Percentiles rank a stretch among this genome's conserved stretches.
Evolutionary conservation across 768 basidiomycete species (phyloP).

Genomic region (Peribolospora baueri): DNA sequence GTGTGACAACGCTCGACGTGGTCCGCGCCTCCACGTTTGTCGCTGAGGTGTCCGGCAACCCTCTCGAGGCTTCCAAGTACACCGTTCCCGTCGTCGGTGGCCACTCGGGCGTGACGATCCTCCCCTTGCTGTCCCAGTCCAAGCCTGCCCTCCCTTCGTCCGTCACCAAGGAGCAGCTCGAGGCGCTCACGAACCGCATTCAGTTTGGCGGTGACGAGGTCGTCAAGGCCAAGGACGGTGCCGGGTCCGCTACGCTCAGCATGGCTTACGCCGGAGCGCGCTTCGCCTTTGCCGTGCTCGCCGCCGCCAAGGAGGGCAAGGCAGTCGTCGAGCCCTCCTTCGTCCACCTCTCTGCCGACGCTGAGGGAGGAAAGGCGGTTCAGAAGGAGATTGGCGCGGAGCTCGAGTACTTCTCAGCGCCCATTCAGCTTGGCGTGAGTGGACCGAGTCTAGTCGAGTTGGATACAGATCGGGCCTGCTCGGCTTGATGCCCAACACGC

Average conservation of each 20-base stretch:
- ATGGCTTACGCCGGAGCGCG: conserved; percentile 90
- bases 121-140: conserved; percentile 79
- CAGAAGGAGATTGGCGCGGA: conserved; percentile 49
- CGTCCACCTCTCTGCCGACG: conserved; percentile 51
- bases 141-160: conserved; percentile 46
- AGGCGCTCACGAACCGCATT: conserved; percentile 52
- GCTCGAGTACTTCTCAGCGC: conserved; percentile 68
- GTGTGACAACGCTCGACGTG: conserved; percentile 87
- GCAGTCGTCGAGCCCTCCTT: conserved; percentile 56
- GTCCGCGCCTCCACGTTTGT: conserved; percentile 95
- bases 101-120: conserved; percentile 81
- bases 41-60: conserved; percentile 45
- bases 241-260: conserved; percentile 83
- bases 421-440: conserved; percentile 62
- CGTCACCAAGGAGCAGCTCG: conserved; percentile 25
- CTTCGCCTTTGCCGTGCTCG: conserved; percentile 59
- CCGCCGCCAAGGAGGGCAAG: conserved; percentile 67
- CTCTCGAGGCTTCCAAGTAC: conserved; percentile 35
- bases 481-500: neutral
- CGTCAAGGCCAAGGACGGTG: conserved; percentile 86
- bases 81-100: conserved; percentile 81
- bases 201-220: conserved; percentile 96
- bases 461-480: neutral
- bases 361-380: conserved; percentile 44
- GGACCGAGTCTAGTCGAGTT: neutral